Evolutionary conservation across 371 early-diverging fungal species (phyloP).

Genomic region (Apophysomyces sp.): DNA sequence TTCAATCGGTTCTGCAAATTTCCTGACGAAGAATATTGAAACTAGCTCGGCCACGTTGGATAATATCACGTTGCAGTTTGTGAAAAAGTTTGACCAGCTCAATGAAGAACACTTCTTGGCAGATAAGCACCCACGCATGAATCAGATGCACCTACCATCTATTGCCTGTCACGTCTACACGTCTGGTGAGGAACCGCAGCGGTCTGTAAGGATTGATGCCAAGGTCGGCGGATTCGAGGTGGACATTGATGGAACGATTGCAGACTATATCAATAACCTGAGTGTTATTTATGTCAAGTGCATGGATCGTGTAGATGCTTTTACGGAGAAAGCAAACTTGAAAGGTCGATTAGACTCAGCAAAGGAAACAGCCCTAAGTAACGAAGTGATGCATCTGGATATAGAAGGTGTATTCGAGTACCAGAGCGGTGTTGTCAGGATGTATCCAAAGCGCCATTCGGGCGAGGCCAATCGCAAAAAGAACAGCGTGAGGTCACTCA

Average conservation of each 20-base stretch:
- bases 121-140: constrained; percentile 66
- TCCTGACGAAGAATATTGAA: constrained; percentile 61
- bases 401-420: constrained; percentile 43
- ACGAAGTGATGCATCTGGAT: constrained; percentile 28
- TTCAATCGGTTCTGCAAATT: constrained; percentile 55
- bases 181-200: constrained; percentile 24
- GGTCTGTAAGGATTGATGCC: constrained; percentile 58
- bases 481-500: constrained; percentile 1
- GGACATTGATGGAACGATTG: constrained; percentile 67
- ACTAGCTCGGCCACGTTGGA: constrained; percentile 57
- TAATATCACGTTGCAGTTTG: constrained; percentile 71
- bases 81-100: constrained; percentile 69
- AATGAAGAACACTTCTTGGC: constrained; percentile 71
- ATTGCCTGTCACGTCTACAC: constrained; percentile 58
- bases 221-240: constrained; percentile 67
- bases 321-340: constrained; percentile 42
- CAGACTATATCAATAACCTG: constrained; percentile 70
- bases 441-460: constrained; percentile 55
- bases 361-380: background rate
- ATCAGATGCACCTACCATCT: constrained; percentile 61
- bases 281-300: constrained; percentile 66
- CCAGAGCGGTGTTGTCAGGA: constrained; percentile 44
- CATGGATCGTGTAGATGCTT: constrained; percentile 51
- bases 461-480: constrained; percentile 16
- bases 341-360: constrained; percentile 11